These are phyloP conservation scores for Testicularia cyperi DNA, from an alignment of 1,284 basidiomycete genomes.

Conservation along the genomic window DNA sequence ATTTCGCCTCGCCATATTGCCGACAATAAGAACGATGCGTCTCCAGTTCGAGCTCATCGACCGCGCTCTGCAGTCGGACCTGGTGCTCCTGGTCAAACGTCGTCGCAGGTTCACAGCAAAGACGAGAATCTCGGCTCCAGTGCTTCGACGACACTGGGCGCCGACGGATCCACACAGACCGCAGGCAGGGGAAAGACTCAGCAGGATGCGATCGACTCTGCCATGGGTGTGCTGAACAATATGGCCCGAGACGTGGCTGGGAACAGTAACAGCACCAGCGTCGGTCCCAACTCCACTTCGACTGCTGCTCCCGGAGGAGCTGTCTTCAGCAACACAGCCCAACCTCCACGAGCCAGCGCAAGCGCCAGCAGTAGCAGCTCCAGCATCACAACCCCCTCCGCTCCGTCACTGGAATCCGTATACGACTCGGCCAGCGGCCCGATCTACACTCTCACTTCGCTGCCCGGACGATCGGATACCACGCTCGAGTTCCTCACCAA, in stretches of 20 bases:
- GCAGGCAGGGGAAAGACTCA: conserved; percentile 22
- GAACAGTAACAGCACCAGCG: neutral
- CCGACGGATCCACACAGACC: too few relatives aligned
- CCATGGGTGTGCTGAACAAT: conserved; percentile 20
- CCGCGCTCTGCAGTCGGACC: conserved; percentile 10
- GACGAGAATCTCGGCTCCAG: conserved; percentile 9
- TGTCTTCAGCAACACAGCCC: too few relatives aligned
- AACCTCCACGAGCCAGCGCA: too few relatives aligned
- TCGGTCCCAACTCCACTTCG: neutral
- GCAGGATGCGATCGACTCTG: conserved; percentile 17
- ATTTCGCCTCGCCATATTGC: conserved; percentile 1
- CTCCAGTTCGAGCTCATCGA: conserved; percentile 15
- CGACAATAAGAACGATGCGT: conserved; percentile 18
- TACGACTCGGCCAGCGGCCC: conserved; percentile 6
- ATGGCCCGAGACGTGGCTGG: conserved; percentile 12
- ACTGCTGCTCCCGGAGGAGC: too few relatives aligned
- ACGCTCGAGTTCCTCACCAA: conserved; percentile 58
- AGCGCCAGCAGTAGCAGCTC: too few relatives aligned
- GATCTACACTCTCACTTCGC: conserved; percentile 29
- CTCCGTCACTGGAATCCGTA: conserved; percentile 1
- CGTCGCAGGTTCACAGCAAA: conserved; percentile 5
- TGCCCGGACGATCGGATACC: conserved; percentile 49
- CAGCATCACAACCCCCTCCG: neutral
- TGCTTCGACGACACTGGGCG: neutral
- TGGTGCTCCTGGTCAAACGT: neutral